Conservation (phyloP, 2,329 filamentous ascomycete genomes). For the Lojkania enalia region DNA sequence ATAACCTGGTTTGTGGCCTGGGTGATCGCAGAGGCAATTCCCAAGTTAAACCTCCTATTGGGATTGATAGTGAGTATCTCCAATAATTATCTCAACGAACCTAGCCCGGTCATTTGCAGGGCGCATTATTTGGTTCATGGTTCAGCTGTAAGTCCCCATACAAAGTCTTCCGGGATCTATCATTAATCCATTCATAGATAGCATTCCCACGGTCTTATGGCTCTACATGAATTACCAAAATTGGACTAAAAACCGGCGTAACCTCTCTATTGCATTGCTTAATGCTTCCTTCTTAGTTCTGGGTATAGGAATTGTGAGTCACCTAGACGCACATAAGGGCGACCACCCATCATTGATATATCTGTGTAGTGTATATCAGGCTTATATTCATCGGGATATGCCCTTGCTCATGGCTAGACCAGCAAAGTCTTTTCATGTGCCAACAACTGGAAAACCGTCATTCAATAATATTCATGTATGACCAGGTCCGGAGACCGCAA, state of each 20-base stretch:
- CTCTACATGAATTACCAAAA: constrained; percentile 52
- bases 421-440: constrained; percentile 36
- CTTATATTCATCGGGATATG: constrained; percentile 33
- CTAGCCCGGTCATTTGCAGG: too few relatives aligned
- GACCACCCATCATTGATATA: constrained; percentile 3
- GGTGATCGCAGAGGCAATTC: constrained; percentile 70
- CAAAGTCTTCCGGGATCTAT: constrained; percentile 1
- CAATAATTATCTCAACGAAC: constrained; percentile 19
- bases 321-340: neutral
- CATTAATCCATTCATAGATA: constrained; percentile 26
- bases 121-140: constrained; percentile 66
- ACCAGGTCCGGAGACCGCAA: too few relatives aligned
- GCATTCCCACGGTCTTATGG: constrained; percentile 52
- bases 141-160: constrained; percentile 58
- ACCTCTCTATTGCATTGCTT: constrained; percentile 50
- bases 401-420: constrained; percentile 24
- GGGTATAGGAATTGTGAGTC: constrained; percentile 35
- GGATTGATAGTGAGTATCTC: constrained; percentile 63
- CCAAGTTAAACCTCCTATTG: constrained; percentile 69
- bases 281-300: constrained; percentile 49
- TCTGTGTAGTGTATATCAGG: constrained; percentile 29
- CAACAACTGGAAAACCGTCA: constrained; percentile 32
- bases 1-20: constrained; percentile 64
- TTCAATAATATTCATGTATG: neutral
- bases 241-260: constrained; percentile 45